Conservation (phyloP, 2,329 filamentous ascomycete species). For the Cladosporium sp. region DNA sequence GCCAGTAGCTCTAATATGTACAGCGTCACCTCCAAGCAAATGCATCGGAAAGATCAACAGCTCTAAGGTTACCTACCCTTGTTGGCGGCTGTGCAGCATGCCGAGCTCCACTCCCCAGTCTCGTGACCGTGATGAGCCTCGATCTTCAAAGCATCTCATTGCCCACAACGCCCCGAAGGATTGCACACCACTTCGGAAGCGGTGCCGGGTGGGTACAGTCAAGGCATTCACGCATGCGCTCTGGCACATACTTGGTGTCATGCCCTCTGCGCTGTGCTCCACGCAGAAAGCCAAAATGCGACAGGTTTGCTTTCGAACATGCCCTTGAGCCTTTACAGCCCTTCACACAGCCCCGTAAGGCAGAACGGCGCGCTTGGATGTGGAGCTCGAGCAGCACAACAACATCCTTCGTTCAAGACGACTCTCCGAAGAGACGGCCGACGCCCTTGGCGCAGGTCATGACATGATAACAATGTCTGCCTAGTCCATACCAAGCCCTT, state of each 20-base stretch:
- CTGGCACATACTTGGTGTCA: not conserved
- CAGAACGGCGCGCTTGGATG: not conserved
- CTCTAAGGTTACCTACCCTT: not conserved
- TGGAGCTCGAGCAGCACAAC: not conserved
- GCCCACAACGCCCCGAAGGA: not conserved
- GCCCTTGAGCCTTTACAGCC: not conserved
- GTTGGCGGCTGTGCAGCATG: constrained; percentile 12
- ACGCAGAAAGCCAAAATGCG: not conserved
- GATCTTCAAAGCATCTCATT: not conserved
- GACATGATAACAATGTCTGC: not conserved
- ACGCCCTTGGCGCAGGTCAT: not conserved
- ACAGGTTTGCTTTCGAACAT: not conserved
- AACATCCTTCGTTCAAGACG: not conserved
- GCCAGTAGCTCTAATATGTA: constrained; percentile 9
- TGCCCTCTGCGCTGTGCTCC: not conserved
- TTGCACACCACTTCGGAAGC: not conserved
- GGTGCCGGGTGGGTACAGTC: not conserved
- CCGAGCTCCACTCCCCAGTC: constrained; percentile 5
- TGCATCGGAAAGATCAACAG: not conserved
- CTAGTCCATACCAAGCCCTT: constrained; percentile 4
- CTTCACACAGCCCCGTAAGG: not conserved
- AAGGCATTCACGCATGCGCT: not conserved
- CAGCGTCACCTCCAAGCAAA: not conserved
- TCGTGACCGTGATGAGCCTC: constrained; percentile 15
- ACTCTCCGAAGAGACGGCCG: not conserved